These are phyloP conservation scores for Metrosideros polymorpha DNA, from an alignment of 441 rosid species.

Conservation along the genomic window DNA sequence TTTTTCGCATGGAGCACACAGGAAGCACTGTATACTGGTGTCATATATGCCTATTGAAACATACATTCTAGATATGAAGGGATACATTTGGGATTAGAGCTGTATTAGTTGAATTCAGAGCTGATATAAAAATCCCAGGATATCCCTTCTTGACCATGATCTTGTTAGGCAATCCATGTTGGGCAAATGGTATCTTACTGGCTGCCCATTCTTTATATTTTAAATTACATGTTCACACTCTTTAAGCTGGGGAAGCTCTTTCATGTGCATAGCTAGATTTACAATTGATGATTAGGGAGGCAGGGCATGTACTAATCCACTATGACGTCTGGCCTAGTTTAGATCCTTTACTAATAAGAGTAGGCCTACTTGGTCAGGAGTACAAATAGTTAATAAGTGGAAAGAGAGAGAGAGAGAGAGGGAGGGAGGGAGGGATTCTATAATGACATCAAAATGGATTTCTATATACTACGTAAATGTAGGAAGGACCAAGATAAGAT, in stretches of 20 bases:
- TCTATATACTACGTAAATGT: neutral
- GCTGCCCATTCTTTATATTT: neutral
- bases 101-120: neutral
- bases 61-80: neutral
- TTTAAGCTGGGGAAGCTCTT: neutral
- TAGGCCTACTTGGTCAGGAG: neutral
- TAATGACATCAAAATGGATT: neutral
- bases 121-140: neutral
- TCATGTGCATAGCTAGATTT: neutral
- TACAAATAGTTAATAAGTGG: neutral
- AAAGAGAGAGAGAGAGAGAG: neutral
- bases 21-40: neutral
- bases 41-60: neutral
- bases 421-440: too few species aligned
- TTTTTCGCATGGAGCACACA: neutral
- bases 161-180: neutral
- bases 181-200: neutral
- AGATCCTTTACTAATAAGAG: neutral
- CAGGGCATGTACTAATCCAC: neutral
- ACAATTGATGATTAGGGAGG: neutral
- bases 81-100: neutral
- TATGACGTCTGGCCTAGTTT: too few species aligned
- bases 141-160: neutral
- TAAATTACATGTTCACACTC: neutral
- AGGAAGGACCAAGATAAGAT: neutral